Conservation (phyloP, 495 filamentous ascomycete species). For the Daldinia decipiens region DNA sequence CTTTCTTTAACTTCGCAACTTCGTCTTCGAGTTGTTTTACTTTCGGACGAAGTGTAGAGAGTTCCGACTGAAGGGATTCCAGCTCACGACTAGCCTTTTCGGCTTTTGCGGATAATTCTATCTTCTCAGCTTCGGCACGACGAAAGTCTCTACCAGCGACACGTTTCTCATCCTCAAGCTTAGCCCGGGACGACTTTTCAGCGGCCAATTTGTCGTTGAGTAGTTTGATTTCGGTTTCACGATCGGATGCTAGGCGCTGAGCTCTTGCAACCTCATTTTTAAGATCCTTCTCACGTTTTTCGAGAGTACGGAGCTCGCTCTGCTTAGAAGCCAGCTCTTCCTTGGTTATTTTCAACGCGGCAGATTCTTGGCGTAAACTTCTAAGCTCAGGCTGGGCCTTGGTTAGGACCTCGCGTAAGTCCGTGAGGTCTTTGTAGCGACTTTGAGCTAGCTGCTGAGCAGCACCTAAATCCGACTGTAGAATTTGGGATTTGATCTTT, state of each 20-base stretch:
- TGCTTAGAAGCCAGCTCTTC: slow-evolving; percentile 76
- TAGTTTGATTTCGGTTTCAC: slow-evolving; percentile 77
- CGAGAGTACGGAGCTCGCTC: slow-evolving; percentile 75
- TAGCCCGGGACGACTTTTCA: slow-evolving; percentile 75
- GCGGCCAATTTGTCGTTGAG: slow-evolving; percentile 80
- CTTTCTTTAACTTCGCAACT: slow-evolving; percentile 68
- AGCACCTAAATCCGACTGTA: slow-evolving; percentile 87
- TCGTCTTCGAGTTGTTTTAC: slow-evolving; percentile 79
- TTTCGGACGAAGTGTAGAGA: slow-evolving; percentile 68
- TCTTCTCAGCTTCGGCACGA: slow-evolving; percentile 77
- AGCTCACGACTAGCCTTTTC: slow-evolving; percentile 77
- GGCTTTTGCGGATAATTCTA: slow-evolving; percentile 74
- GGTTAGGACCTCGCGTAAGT: slow-evolving; percentile 78
- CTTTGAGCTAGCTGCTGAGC: slow-evolving; percentile 84
- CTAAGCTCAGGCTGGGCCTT: slow-evolving; percentile 88
- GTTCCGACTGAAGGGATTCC: slow-evolving; percentile 73
- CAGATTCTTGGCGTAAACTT: slow-evolving; percentile 76
- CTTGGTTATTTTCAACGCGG: slow-evolving; percentile 73
- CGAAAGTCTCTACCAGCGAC: slow-evolving; percentile 78
- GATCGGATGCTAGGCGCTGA: slow-evolving; percentile 73
- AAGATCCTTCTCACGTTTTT: slow-evolving; percentile 82
- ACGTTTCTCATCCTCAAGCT: slow-evolving; percentile 79
- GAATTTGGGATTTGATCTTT: slow-evolving; percentile 70
- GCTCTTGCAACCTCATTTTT: slow-evolving; percentile 74
- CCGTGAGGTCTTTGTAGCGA: slow-evolving; percentile 87